phyloP scores from a whole-genome alignment of 1,284 basidiomycete species.

The Malassezia globosa region DNA sequence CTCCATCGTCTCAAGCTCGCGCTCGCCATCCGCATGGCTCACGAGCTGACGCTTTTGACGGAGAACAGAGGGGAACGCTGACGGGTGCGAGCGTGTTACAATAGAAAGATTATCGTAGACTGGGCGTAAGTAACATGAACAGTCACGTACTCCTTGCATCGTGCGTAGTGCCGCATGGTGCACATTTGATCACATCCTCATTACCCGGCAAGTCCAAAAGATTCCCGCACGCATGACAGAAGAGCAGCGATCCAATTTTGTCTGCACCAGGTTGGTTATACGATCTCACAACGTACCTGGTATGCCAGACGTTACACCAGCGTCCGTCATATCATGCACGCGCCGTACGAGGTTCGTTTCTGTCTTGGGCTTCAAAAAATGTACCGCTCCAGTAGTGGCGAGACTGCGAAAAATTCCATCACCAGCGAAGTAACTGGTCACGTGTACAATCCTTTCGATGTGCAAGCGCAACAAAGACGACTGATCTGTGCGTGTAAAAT shows the following conservation, averaged over 20 bases:
- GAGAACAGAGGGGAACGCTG: conserved; percentile 82
- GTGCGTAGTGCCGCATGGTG: conserved; percentile 75
- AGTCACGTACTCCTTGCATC: conserved; percentile 50
- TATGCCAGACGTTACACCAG: neutral
- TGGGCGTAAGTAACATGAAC: too few species aligned
- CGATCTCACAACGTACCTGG: neutral
- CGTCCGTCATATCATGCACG: conserved; percentile 2
- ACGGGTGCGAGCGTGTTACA: conserved; percentile 76
- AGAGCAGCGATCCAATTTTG: conserved; percentile 69
- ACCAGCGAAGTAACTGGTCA: conserved; percentile 15
- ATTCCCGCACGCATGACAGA: conserved; percentile 84
- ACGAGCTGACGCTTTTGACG: conserved; percentile 75
- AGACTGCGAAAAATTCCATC: too few species aligned
- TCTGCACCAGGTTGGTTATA: conserved; percentile 16
- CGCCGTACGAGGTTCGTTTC: neutral
- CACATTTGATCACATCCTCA: conserved; percentile 66
- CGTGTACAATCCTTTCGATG: conserved; percentile 4
- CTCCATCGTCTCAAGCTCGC: conserved; percentile 23
- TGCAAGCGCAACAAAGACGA: too few species aligned
- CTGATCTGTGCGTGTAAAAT: neutral
- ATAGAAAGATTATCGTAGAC: conserved; percentile 88
- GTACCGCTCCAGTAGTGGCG: neutral
- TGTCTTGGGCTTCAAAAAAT: neutral
- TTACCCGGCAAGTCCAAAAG: conserved; percentile 73
- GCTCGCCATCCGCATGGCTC: conserved; percentile 49